phyloP scores from a whole-genome alignment of 2,329 filamentous ascomycete genomes.

The Pseudogymnoascus sp. region DNA sequence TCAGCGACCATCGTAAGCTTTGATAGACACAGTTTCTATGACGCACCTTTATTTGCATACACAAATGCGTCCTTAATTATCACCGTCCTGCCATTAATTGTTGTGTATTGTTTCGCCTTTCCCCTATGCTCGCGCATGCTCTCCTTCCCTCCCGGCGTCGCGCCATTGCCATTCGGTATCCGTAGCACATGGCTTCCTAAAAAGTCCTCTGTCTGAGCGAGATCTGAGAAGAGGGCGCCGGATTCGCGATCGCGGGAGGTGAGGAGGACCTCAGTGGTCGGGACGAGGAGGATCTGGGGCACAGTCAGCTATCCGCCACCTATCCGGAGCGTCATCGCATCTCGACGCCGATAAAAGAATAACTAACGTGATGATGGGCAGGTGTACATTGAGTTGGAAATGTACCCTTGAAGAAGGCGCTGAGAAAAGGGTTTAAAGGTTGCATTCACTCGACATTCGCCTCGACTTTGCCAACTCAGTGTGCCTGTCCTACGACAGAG shows the following conservation, averaged over 20 bases:
- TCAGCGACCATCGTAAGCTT: conserved; percentile 18
- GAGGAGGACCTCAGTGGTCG: conserved; percentile 84
- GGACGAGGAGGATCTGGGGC: conserved; percentile 72
- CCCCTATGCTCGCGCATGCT: conserved; percentile 78
- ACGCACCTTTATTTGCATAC: conserved; percentile 89
- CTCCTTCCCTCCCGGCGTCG: conserved; percentile 48
- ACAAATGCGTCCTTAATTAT: conserved; percentile 89
- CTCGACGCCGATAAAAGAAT: conserved; percentile 10
- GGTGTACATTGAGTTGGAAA: conserved; percentile 86
- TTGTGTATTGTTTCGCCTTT: conserved; percentile 91
- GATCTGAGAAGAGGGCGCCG: conserved; percentile 66
- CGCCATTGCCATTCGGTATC: conserved; percentile 52
- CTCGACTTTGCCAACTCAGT: not conserved
- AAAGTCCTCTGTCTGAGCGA: conserved; percentile 87
- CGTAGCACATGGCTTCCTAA: conserved; percentile 93
- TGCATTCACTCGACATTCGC: conserved; percentile 63
- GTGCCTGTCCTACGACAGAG: conserved; percentile 3
- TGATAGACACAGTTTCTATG: not conserved
- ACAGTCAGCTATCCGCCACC: not conserved
- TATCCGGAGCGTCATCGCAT: conserved; percentile 13
- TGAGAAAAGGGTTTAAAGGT: conserved; percentile 96
- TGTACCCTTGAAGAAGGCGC: conserved; percentile 97
- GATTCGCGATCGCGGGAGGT: conserved; percentile 82
- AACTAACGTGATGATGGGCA: conserved; percentile 69
- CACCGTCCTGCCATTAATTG: conserved; percentile 84